These are phyloP conservation scores for Xylariaceae sp. DNA, from an alignment of 2,329 filamentous ascomycete genomes.

Conservation along the genomic window DNA sequence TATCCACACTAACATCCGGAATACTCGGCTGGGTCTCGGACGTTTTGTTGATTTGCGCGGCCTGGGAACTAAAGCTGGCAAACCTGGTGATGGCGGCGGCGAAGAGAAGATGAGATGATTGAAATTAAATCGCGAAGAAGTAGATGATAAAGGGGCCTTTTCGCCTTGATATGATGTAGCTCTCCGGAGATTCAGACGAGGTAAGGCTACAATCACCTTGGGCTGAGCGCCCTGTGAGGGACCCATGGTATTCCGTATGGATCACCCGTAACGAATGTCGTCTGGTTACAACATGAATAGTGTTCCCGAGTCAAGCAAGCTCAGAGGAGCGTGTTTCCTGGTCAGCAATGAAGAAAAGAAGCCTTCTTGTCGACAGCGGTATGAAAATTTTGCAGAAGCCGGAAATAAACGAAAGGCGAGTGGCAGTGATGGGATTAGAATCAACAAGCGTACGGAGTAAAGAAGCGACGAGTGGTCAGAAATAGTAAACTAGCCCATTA, in stretches of 20 bases:
- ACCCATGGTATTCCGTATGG: conserved; percentile 37
- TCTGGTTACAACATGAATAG: background rate
- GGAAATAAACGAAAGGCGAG: conserved; percentile 3
- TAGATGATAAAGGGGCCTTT: conserved; percentile 51
- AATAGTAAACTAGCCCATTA: conserved; percentile 21
- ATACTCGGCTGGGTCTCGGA: conserved; percentile 52
- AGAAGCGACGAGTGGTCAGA: conserved; percentile 24
- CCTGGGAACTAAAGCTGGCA: conserved; percentile 62
- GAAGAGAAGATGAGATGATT: conserved; percentile 60
- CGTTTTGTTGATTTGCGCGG: conserved; percentile 56
- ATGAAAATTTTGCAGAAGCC: conserved; percentile 20
- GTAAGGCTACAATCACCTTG: conserved; percentile 49
- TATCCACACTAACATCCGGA: conserved; percentile 53
- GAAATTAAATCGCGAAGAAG: conserved; percentile 59
- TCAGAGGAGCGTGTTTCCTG: background rate
- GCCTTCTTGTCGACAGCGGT: background rate
- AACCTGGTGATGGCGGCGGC: conserved; percentile 64
- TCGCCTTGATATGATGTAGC: conserved; percentile 54
- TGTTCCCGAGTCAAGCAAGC: background rate
- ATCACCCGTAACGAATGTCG: conserved; percentile 35
- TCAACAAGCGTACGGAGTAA: conserved; percentile 11
- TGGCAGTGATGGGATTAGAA: background rate
- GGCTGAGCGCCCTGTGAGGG: conserved; percentile 40
- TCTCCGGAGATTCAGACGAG: conserved; percentile 54
- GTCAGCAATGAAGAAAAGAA: background rate